Base-by-base conservation (phyloP, 495 filamentous ascomycete species). In the Neurospora sp. region DNA sequence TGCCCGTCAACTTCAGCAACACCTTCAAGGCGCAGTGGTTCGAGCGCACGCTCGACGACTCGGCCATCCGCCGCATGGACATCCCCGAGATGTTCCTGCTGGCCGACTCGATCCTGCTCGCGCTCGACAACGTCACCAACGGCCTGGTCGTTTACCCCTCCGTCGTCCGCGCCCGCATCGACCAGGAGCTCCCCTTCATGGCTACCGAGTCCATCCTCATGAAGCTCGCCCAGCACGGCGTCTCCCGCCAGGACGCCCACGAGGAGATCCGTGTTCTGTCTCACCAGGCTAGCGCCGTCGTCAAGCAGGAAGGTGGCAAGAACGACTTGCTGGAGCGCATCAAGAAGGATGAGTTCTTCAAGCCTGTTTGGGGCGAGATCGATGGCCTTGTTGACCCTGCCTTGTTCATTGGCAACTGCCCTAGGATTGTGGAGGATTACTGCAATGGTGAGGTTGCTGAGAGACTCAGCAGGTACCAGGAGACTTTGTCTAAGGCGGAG, bases 181-280 rank as follows among this genome's bases (percentile, higher is more conserved):
- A 90, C 69, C 89, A 92, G 69, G 94, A 97, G 82, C 88, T 97
- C 41, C 94, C 94, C 14, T 96, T 96, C 85, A 95, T 96, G 92
- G 89, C 90, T 6, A 94, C 93, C 75, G 92, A 90, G 80, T 86
- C 91, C 82, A 92, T 98, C 77, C 93, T 98, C 81, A 97, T 97
- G 94, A 89, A 89, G 78, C 87, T 96, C 70, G 90, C 92, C 46
- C 86, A 87, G 74, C 87, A 91, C 76, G 94, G 94, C 39, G 87
- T 86, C 16, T 93, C 89, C 48, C 86, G 96, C 70, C 96, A 99
- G 80, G 92, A 97, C 35, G 92, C 96, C 4, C 96, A 99, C 81
- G 96, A 98, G 84, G 85, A 93, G 79, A 94, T 98, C 83, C 89
- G 92, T 72, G 92, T 97, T 16, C 86, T 98, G 73, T 92, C 89